Conservation (phyloP, 768 basidiomycete genomes). For the Tephrocybe sp. region DNA sequence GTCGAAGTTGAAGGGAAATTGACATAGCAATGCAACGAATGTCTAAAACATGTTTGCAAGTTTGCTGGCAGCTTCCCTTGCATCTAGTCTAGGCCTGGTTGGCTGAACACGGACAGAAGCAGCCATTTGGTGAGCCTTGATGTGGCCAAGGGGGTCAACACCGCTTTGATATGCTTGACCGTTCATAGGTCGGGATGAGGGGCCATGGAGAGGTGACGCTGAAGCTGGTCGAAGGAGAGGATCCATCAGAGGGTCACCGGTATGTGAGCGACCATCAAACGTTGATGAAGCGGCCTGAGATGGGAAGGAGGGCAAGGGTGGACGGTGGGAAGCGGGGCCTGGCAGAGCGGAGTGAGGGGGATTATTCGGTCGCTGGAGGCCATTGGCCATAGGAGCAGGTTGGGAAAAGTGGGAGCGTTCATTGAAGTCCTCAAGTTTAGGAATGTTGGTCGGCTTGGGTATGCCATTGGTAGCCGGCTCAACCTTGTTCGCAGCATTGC, state of each 20-base stretch:
- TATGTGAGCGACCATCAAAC: slow-evolving; percentile 22
- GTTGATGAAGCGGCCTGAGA: slow-evolving; percentile 36
- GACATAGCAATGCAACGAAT: neutral
- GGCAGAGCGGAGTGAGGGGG: slow-evolving; percentile 35
- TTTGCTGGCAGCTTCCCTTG: slow-evolving; percentile 84
- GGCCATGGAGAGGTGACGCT: slow-evolving; percentile 29
- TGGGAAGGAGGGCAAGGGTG: slow-evolving; percentile 20
- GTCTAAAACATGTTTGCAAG: slow-evolving; percentile 82
- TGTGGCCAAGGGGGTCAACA: slow-evolving; percentile 65
- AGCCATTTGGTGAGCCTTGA: slow-evolving; percentile 63
- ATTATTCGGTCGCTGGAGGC: slow-evolving; percentile 28
- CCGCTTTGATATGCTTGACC: slow-evolving; percentile 26
- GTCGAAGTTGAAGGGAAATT: neutral
- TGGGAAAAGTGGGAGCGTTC: slow-evolving; percentile 26
- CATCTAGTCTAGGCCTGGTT: slow-evolving; percentile 73
- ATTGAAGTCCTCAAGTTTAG: slow-evolving; percentile 61
- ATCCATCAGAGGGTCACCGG: slow-evolving; percentile 31
- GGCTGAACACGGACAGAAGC: slow-evolving; percentile 72
- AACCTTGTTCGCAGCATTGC: slow-evolving; percentile 60
- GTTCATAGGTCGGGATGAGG: slow-evolving; percentile 17
- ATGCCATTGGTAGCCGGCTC: slow-evolving; percentile 44
- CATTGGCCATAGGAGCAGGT: slow-evolving; percentile 30
- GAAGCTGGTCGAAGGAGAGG: slow-evolving; percentile 26
- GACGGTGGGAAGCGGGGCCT: slow-evolving; percentile 21
- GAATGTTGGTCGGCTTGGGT: slow-evolving; percentile 61